Percentiles rank a stretch among this genome's conserved stretches.
Conservation (phyloP, 306 rosid genomes). For the Lathyrus oleraceus region DNA sequence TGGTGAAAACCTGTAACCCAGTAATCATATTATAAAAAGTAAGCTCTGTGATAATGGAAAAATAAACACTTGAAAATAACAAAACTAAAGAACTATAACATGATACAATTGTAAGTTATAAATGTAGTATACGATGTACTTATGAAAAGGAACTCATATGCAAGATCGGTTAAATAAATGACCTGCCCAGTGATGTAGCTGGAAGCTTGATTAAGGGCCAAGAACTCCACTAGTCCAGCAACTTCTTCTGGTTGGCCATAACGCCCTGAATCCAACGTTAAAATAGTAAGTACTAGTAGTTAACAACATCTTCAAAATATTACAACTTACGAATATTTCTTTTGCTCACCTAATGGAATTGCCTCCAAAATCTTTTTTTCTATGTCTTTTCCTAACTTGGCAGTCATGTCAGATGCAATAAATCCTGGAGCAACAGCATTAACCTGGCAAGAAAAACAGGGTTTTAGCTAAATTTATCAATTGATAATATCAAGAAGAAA, state of each 20-base stretch:
- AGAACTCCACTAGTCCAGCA: conserved; percentile 93
- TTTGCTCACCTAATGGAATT: conserved; percentile 80
- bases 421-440: conserved; percentile 98
- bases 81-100: not conserved
- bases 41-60: not conserved
- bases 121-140: not conserved
- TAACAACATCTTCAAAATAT: conserved; percentile 21
- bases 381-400: conserved; percentile 74
- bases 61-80: not conserved
- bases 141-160: not conserved
- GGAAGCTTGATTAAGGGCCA: conserved; percentile 89
- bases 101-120: not conserved
- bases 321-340: conserved; percentile 6
- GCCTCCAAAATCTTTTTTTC: conserved; percentile 82
- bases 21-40: conserved; percentile 9
- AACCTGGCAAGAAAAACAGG: conserved; percentile 56
- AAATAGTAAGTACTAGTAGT: conserved; percentile 12
- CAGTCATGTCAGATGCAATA: conserved; percentile 97
- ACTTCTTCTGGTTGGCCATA: conserved; percentile 97
- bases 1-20: conserved; percentile 72
- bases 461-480: conserved; percentile 30
- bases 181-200: conserved; percentile 98
- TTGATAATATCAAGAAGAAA: conserved; percentile 17
- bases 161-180: not conserved
- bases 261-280: conserved; percentile 61